Evolutionary conservation across 2,329 filamentous ascomycete genomes (phyloP).

Genomic region (Colletotrichum salicis): DNA sequence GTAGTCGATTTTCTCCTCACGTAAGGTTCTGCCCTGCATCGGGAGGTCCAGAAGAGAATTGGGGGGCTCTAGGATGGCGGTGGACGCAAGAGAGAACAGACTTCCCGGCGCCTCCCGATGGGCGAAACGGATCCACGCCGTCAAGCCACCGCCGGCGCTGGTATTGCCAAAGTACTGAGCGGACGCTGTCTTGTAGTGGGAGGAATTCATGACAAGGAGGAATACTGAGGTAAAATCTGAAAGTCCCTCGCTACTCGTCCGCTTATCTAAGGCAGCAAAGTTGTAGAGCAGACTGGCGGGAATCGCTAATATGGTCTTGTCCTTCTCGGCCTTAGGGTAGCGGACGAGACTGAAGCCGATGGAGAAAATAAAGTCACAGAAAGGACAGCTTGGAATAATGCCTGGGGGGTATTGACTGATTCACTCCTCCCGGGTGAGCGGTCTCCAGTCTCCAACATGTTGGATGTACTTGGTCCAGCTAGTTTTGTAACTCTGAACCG

Average conservation of each 20-base stretch:
- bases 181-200: not conserved
- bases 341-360: not conserved
- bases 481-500: not conserved
- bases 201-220: conserved; percentile 1
- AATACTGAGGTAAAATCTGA: not conserved
- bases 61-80: not conserved
- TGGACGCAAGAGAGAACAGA: not conserved
- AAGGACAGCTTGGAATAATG: conserved; percentile 7
- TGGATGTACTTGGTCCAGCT: conserved; percentile 16
- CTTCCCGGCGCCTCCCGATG: not conserved
- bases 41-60: not conserved
- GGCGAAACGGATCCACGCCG: not conserved
- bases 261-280: not conserved
- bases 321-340: not conserved
- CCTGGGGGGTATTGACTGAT: not conserved
- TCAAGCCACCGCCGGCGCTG: not conserved
- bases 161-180: conserved; percentile 4
- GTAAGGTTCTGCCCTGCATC: not conserved
- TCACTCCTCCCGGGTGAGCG: not conserved
- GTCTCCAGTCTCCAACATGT: conserved; percentile 6
- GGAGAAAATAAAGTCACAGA: conserved; percentile 3
- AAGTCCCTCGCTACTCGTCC: not conserved
- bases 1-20: not conserved
- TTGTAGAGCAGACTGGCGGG: conserved; percentile 2
- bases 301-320: conserved; percentile 2